Conservation (phyloP, 495 filamentous ascomycete species). For the Hypoxylon fragiforme region DNA sequence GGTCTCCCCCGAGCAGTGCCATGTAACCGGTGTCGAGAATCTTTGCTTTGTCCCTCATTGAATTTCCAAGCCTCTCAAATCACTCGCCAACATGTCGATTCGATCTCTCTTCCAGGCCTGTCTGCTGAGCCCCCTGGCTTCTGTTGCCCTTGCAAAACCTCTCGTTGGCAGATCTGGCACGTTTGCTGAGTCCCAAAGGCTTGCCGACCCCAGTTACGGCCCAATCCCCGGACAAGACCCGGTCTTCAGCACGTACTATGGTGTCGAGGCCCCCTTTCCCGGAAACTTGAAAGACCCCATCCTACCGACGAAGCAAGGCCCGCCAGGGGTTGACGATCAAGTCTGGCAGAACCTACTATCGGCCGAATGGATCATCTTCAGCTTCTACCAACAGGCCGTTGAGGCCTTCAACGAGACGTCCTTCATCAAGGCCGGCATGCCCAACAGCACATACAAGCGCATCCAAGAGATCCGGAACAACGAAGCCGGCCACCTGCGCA, state of each 20-base stretch:
- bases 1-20: slow-evolving; percentile 5
- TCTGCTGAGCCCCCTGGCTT: slow-evolving; percentile 18
- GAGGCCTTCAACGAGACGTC: slow-evolving; percentile 47
- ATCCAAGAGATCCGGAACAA: slow-evolving; percentile 60
- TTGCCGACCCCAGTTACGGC: slow-evolving; percentile 44
- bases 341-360: slow-evolving; percentile 58
- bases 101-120: slow-evolving; percentile 29
- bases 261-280: slow-evolving; percentile 48
- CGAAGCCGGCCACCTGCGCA: slow-evolving; percentile 58
- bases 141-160: slow-evolving; percentile 21
- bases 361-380: slow-evolving; percentile 59
- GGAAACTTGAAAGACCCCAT: slow-evolving; percentile 48
- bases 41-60: slow-evolving; percentile 4
- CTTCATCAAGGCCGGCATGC: slow-evolving; percentile 49
- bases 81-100: slow-evolving; percentile 19
- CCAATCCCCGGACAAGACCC: slow-evolving; percentile 49
- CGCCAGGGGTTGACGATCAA: slow-evolving; percentile 48
- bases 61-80: slow-evolving; percentile 3
- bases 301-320: slow-evolving; percentile 44
- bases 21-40: no score
- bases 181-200: slow-evolving; percentile 37
- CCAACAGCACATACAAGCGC: slow-evolving; percentile 51
- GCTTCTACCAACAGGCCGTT: slow-evolving; percentile 57
- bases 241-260: slow-evolving; percentile 49
- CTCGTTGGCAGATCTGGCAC: slow-evolving; percentile 12